Evolutionary conservation across 78 protist species (phyloP).

Genomic region (Andalucia godoyi): DNA sequence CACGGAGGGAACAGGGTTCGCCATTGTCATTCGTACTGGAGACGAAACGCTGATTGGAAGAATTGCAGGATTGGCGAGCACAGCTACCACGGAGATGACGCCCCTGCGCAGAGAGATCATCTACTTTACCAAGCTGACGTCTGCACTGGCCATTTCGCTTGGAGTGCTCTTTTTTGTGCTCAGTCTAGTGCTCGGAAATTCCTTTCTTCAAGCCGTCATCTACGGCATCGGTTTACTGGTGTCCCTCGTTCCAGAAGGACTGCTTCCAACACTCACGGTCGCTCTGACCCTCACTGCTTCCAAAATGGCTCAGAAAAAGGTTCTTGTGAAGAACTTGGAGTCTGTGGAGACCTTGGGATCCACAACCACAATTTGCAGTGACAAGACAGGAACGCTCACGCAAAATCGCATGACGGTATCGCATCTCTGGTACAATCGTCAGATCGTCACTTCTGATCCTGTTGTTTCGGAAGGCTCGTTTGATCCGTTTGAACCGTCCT

Average conservation of each 20-base stretch:
- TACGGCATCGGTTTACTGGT: constrained; percentile 58
- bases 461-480: too few relatives aligned
- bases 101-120: constrained; percentile 68
- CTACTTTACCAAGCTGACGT: constrained; percentile 57
- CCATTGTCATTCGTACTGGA: constrained; percentile 55
- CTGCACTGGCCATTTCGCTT: constrained; percentile 53
- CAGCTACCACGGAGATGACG: constrained; percentile 30
- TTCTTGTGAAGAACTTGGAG: constrained; percentile 62
- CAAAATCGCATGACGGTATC: constrained; percentile 70
- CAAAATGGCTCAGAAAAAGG: constrained; percentile 59
- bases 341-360: constrained; percentile 88
- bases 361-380: constrained; percentile 71
- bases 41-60: constrained; percentile 79
- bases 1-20: background rate
- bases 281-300: constrained; percentile 64
- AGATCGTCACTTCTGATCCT: too few relatives aligned
- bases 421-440: too few relatives aligned
- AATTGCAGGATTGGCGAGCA: constrained; percentile 40
- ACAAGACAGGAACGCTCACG: constrained; percentile 96
- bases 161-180: constrained; percentile 45
- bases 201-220: constrained; percentile 16
- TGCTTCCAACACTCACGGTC: constrained; percentile 66
- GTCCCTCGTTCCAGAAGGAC: constrained; percentile 80
- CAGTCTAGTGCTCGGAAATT: background rate
- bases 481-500: too few relatives aligned